Conservation (phyloP, 768 basidiomycete genomes). For the Phanerodontia chrysosporium region DNA sequence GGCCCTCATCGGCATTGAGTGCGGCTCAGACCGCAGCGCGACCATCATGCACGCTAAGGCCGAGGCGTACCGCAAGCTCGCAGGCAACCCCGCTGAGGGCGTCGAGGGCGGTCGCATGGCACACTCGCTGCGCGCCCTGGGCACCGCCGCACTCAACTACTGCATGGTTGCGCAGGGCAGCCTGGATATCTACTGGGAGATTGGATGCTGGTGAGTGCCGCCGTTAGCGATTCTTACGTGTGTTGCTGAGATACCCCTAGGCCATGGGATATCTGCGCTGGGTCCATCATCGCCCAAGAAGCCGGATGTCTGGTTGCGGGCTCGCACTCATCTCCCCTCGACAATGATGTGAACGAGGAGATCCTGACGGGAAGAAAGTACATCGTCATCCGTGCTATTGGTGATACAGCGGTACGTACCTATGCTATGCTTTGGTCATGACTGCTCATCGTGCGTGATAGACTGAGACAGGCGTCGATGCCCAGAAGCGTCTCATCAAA, state of each 20-base stretch:
- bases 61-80: slow-evolving; percentile 67
- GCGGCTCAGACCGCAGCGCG: slow-evolving; percentile 74
- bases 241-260: slow-evolving; percentile 21
- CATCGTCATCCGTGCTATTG: slow-evolving; percentile 69
- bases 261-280: slow-evolving; percentile 90
- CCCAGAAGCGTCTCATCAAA: slow-evolving; percentile 74
- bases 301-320: slow-evolving; percentile 82
- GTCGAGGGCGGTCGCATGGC: slow-evolving; percentile 77
- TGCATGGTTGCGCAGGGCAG: slow-evolving; percentile 85
- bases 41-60: slow-evolving; percentile 54
- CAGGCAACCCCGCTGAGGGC: slow-evolving; percentile 60
- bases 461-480: slow-evolving; percentile 61
- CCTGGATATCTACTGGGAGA: slow-evolving; percentile 88
- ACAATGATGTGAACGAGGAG: slow-evolving; percentile 57
- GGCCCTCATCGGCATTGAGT: slow-evolving; percentile 76
- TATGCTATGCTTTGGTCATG: background rate
- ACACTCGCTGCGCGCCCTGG: slow-evolving; percentile 78
- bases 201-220: slow-evolving; percentile 60
- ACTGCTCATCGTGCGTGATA: slow-evolving; percentile 12
- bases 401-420: slow-evolving; percentile 46
- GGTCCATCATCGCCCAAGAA: slow-evolving; percentile 86
- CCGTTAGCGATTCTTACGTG: background rate
- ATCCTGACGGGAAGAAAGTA: slow-evolving; percentile 79
- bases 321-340: slow-evolving; percentile 40
- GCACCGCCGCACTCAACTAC: slow-evolving; percentile 82